Evolutionary conservation across 164 flowering plant species (phyloP).

Genomic region (Santalum album): DNA sequence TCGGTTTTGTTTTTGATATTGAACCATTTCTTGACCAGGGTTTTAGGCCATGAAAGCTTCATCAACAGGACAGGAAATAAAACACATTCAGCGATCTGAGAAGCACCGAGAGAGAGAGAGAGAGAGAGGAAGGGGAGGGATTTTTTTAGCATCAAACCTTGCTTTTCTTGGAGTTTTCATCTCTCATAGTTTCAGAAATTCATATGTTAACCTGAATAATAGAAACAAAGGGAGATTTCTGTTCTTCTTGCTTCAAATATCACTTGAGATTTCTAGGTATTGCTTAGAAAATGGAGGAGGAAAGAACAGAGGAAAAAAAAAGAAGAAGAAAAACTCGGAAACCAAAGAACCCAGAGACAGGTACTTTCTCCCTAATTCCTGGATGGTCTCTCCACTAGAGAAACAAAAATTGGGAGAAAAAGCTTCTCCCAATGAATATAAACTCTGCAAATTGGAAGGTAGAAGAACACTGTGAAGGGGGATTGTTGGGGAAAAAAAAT

Average conservation of each 20-base stretch:
- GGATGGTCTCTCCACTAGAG: no score
- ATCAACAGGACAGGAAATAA: conserved; percentile 3
- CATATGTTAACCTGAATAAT: conserved; percentile 17
- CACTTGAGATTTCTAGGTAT: neutral
- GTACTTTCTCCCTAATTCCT: neutral
- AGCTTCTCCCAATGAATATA: no score
- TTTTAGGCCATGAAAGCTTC: conserved; percentile 55
- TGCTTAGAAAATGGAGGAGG: no score
- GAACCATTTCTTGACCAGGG: conserved; percentile 50
- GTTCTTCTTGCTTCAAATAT: conserved; percentile 1
- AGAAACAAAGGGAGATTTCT: neutral
- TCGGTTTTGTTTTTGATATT: conserved; percentile 44
- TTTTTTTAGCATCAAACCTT: conserved; percentile 26
- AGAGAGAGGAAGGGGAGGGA: no score
- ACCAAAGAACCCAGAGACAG: neutral
- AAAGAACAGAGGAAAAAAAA: conserved; percentile 2
- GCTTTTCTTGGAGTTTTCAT: conserved; percentile 41
- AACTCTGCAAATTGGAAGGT: no score
- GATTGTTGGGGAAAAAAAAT: no score
- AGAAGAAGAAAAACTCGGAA: neutral
- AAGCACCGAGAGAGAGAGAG: conserved; percentile 1
- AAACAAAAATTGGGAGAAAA: no score
- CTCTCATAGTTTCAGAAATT: conserved; percentile 43
- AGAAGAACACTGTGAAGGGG: no score
- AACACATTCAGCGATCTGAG: conserved; percentile 3